Evolutionary conservation across 768 basidiomycete genomes (phyloP), one percentile per base, ranked within the genome.

Genomic region (Boletellus ananas): DNA sequence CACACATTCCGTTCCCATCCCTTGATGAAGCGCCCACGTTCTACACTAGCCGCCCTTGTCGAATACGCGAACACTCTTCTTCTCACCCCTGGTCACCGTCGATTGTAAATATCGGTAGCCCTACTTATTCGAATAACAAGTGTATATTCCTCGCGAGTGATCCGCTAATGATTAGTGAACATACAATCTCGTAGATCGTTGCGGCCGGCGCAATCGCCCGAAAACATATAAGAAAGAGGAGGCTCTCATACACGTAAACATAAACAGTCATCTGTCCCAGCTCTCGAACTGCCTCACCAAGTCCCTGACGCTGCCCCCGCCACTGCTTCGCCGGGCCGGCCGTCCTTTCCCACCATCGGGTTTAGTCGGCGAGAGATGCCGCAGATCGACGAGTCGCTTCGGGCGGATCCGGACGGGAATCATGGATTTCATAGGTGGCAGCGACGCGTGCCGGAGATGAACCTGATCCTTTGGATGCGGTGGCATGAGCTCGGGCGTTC

Each of bases 391-490:
- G 11, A 85, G 59, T 39, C 81, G 70, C 58, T 70, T 70, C 43
- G 72, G 69, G 17, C 73, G 75, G 42, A 70, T 62, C 34, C 60
- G 55, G 3, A 74, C 67, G 0, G 81, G 79, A 12, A 83, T 74
- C 62, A 70, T 65, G 2, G 77, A 75, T 9, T 59, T 50, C 18
- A 21, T 29, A 9, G 43, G 49, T 34, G 65, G 65, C 4, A 67
- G 60, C 0, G 81, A 77, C 2, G 79, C 76, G 12, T 76, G 81
- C 33, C 84, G 74, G 10, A 90, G 73, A 17, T 75, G 68, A 3
- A 89, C 84, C 16, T 81, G 72, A 27, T 87, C 85, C 65, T 81
- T 88, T 0, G 85, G 85, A 49, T 75, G 78, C 11, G 69, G 65
- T 1, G 66, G 54, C 54, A 71, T 76, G 0, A 78, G 73, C 13